Conservation (phyloP, 371 early-diverging fungal genomes). For the Choanephora cucurbitarum region DNA sequence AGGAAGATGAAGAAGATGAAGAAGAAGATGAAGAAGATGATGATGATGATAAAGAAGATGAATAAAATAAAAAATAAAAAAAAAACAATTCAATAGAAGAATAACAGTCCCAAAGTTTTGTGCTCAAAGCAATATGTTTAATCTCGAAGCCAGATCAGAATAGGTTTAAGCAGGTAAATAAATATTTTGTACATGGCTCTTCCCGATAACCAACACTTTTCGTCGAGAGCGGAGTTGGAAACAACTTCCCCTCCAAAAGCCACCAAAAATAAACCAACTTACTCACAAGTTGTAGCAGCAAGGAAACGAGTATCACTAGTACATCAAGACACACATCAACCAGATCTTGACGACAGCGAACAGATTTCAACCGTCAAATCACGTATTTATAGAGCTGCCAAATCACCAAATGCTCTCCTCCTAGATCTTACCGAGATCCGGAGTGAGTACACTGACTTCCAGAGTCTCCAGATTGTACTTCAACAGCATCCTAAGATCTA, state of each 20-base stretch:
- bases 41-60: too few relatives aligned
- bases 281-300: not conserved
- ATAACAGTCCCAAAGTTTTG: too few relatives aligned
- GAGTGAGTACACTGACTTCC: not conserved
- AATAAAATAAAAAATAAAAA: too few relatives aligned
- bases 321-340: not conserved
- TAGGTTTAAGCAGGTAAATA: too few relatives aligned
- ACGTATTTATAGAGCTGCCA: not conserved
- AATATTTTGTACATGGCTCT: too few relatives aligned
- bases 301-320: not conserved
- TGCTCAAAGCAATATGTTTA: too few relatives aligned
- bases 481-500: slow-evolving; percentile 3
- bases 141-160: too few relatives aligned
- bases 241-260: slow-evolving; percentile 4
- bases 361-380: not conserved
- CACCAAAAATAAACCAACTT: not conserved
- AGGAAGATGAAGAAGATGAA: too few relatives aligned
- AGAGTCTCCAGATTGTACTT: not conserved
- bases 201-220: not conserved
- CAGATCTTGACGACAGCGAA: not conserved
- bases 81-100: too few relatives aligned
- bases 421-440: not conserved
- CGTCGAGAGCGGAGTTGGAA: slow-evolving; percentile 3
- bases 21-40: too few relatives aligned
- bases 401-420: not conserved